phyloP scores from a whole-genome alignment of 306 rosid species.

The Datisca glomerata region DNA sequence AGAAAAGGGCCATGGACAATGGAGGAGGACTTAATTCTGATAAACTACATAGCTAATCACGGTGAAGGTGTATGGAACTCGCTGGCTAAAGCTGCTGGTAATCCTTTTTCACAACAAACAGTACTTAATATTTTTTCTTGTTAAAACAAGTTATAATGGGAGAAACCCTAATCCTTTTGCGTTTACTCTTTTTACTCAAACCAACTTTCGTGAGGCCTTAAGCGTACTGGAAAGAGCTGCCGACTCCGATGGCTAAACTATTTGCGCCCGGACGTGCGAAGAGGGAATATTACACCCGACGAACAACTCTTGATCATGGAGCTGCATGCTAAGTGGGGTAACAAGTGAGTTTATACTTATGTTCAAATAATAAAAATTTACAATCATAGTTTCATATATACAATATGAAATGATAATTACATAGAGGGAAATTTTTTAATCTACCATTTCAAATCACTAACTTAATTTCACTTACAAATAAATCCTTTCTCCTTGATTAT shows the following conservation, averaged over 20 bases:
- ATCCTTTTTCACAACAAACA: not conserved
- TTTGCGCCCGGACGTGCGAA: constrained; percentile 86
- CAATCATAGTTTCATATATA: too few species aligned
- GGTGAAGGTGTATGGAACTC: constrained; percentile 99
- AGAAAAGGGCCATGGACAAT: constrained; percentile 99
- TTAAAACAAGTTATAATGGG: too few species aligned
- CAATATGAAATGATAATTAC: too few species aligned
- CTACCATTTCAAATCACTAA: too few species aligned
- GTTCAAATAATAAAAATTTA: too few species aligned
- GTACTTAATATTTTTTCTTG: too few species aligned
- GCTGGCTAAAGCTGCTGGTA: constrained; percentile 93
- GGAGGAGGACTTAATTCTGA: constrained; percentile 93
- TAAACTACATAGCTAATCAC: constrained; percentile 86
- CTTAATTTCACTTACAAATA: too few species aligned
- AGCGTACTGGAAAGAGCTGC: constrained; percentile 95
- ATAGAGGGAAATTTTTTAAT: too few species aligned
- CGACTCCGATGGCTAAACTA: constrained; percentile 95
- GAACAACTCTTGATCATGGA: constrained; percentile 91
- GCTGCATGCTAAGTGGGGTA: constrained; percentile 94
- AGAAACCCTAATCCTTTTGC: constrained; percentile 2
- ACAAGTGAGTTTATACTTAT: constrained; percentile 52
- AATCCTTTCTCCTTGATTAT: too few species aligned
- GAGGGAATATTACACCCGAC: constrained; percentile 88
- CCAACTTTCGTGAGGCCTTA: constrained; percentile 36
- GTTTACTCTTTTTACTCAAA: not conserved